These are phyloP conservation scores for Abrus precatorius DNA, from an alignment of 306 rosid species.

Conservation along the genomic window DNA sequence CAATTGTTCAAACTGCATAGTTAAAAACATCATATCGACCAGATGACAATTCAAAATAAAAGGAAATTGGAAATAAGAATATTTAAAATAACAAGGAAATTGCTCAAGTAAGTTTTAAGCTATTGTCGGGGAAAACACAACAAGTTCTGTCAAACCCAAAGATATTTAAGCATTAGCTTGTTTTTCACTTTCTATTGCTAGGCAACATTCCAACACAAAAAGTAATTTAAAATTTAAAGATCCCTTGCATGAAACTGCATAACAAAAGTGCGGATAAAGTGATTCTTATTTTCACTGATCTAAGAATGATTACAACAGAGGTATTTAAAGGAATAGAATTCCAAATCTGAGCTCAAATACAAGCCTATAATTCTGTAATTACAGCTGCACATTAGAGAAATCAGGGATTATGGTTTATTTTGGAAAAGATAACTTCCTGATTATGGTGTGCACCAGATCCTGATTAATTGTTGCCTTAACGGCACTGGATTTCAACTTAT, in stretches of 20 bases:
- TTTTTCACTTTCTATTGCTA: constrained; percentile 14
- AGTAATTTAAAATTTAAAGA: not conserved
- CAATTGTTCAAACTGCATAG: constrained; percentile 17
- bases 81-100: not conserved
- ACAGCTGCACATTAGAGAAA: too few species aligned
- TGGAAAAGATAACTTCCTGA: too few species aligned
- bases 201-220: not conserved
- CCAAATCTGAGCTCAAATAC: too few species aligned
- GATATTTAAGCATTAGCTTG: constrained; percentile 9
- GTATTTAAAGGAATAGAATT: too few species aligned
- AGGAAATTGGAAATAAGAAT: not conserved
- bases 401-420: too few species aligned
- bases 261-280: not conserved
- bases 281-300: too few species aligned
- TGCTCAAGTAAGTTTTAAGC: not conserved
- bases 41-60: not conserved
- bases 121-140: not conserved
- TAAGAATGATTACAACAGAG: too few species aligned
- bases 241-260: constrained; percentile 3
- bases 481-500: too few species aligned
- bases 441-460: too few species aligned
- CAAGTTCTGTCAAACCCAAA: constrained; percentile 4
- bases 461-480: too few species aligned
- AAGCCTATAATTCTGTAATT: too few species aligned
- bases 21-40: not conserved